A percentile compares a stretch with the other conserved stretches of the same genome.
Conservation (phyloP, 768 basidiomycete genomes). For the Chalciporus sphaerocephalus region DNA sequence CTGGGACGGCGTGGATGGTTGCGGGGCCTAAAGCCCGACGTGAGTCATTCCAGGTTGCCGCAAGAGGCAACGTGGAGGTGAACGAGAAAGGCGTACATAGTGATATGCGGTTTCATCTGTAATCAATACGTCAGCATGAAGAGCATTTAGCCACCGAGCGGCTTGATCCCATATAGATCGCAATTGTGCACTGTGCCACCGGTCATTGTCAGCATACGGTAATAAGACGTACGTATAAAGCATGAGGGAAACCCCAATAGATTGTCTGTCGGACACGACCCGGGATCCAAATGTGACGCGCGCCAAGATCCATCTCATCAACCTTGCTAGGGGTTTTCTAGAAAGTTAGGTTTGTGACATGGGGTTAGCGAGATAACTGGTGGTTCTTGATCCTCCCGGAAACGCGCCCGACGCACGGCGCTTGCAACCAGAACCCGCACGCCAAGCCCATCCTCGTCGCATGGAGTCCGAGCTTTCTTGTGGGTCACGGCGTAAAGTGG, state of each 20-base stretch:
- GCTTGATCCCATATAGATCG: conserved; percentile 90
- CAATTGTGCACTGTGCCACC: conserved; percentile 47
- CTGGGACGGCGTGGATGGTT: not conserved
- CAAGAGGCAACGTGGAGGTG: conserved; percentile 16
- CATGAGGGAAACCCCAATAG: conserved; percentile 15
- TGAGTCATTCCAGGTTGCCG: not conserved
- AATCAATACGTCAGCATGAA: conserved; percentile 79
- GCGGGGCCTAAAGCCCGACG: not conserved
- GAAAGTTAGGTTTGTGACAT: conserved; percentile 5
- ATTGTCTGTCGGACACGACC: conserved; percentile 16
- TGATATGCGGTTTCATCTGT: conserved; percentile 96
- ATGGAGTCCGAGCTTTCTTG: conserved; percentile 29
- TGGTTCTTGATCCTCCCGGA: conserved; percentile 66
- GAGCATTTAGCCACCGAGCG: conserved; percentile 65
- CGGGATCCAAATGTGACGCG: not conserved
- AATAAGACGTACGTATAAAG: conserved; percentile 1
- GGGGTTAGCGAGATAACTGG: conserved; percentile 38
- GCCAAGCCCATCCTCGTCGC: conserved; percentile 59
- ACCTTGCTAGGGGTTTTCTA: not conserved
- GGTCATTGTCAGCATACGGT: conserved; percentile 43
- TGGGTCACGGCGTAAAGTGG: conserved; percentile 47
- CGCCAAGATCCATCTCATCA: conserved; percentile 2
- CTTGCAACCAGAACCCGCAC: conserved; percentile 56
- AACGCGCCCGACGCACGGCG: conserved; percentile 59
- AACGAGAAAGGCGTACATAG: conserved; percentile 49